Percentiles rank a stretch among this genome's conserved stretches.
Evolutionary conservation across 306 rosid genomes (phyloP).

Genomic region (Betula pendula): DNA sequence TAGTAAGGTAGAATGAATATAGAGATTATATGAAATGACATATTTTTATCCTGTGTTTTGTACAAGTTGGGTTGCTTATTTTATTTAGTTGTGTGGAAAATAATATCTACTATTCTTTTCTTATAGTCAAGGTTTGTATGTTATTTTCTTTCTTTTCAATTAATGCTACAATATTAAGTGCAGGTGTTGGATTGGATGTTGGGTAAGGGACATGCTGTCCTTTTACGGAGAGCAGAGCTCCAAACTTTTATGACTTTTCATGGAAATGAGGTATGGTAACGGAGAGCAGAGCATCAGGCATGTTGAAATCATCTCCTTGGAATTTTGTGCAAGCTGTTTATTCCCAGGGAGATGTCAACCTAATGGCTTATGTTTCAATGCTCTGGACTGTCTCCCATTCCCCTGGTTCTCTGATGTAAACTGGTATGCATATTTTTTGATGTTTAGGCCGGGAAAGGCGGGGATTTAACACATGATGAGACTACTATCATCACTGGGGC

Average conservation of each 20-base stretch:
- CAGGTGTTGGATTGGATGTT: constrained; percentile 97
- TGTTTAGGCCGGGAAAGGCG: constrained; percentile 96
- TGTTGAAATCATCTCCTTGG: not conserved
- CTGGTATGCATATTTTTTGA: constrained; percentile 25
- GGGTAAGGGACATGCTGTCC: constrained; percentile 95
- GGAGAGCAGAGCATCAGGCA: not conserved
- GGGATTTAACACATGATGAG: constrained; percentile 96
- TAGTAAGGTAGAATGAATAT: constrained; percentile 64
- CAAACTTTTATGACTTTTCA: constrained; percentile 94
- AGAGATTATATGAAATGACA: not conserved
- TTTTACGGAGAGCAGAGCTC: constrained; percentile 94
- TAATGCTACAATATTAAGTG: not conserved
- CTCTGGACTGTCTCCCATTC: constrained; percentile 4
- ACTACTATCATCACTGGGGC: constrained; percentile 98
- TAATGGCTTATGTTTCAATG: constrained; percentile 9
- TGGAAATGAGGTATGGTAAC: constrained; percentile 80
- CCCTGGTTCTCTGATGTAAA: constrained; percentile 26
- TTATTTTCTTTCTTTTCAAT: not conserved
- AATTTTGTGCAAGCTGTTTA: constrained; percentile 16
- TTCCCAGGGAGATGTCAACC: not conserved
- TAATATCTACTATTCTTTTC: not conserved
- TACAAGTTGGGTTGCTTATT: not conserved
- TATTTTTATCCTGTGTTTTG: constrained; percentile 4
- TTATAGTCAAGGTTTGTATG: not conserved
- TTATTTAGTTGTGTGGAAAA: not conserved